A percentile compares a stretch with the other conserved stretches of the same genome.
Conservation (phyloP, 2,329 filamentous ascomycete species). For the Hypoxylon sp. region DNA sequence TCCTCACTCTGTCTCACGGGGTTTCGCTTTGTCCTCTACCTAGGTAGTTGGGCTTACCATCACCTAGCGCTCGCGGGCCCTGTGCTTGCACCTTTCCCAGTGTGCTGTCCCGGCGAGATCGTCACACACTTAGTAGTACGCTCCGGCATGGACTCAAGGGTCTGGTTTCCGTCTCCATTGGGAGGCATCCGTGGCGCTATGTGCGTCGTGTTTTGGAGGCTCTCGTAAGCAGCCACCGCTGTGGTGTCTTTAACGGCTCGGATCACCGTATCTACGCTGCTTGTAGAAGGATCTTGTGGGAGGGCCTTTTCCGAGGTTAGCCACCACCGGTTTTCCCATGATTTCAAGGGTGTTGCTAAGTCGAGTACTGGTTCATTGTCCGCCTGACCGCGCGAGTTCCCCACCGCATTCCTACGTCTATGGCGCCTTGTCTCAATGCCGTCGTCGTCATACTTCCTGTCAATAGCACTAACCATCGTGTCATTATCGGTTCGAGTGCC, state of each 20-base stretch:
- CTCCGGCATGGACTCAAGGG: not conserved
- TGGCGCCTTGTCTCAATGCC: not conserved
- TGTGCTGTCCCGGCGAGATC: not conserved
- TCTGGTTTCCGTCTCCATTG: not conserved
- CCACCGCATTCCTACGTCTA: not conserved
- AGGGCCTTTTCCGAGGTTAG: constrained; percentile 1
- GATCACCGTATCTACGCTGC: constrained; percentile 29
- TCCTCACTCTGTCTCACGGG: not conserved
- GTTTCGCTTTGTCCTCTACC: not conserved
- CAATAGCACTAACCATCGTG: not conserved
- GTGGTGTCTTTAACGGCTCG: not conserved
- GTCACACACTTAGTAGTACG: not conserved
- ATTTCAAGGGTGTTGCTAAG: not conserved
- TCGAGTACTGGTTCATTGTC: not conserved
- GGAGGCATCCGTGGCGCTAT: not conserved
- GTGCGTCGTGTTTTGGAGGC: not conserved
- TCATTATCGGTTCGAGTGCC: not conserved
- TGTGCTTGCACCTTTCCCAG: constrained; percentile 1
- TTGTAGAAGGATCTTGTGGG: constrained; percentile 12
- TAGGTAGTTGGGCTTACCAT: not conserved
- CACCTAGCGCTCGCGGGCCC: constrained; percentile 5
- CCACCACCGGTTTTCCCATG: constrained; percentile 13
- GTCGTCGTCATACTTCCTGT: not conserved
- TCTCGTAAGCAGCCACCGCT: not conserved
- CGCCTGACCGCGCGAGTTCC: not conserved